Evolutionary conservation across 2,329 filamentous ascomycete genomes (phyloP), one percentile per base, ranked within the genome.

Genomic region (Trichoderma asperellum): DNA sequence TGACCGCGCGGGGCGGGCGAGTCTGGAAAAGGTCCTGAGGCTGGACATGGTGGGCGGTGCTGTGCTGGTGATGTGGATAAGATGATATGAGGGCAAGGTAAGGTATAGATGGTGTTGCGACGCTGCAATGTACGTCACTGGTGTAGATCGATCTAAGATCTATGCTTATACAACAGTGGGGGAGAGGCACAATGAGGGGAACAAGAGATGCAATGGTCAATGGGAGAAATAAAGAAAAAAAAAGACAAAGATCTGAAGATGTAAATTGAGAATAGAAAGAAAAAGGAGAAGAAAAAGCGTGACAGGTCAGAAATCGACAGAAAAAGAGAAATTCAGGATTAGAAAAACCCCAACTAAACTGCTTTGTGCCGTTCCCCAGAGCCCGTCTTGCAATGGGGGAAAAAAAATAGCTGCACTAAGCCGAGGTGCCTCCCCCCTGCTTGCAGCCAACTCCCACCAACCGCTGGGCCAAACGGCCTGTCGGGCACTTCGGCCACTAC

Each of bases 1-100:
- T 16, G 81, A 78, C 56, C 79, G 77, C n/a, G 73, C 76, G 8
- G 80, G 79, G 56, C 79, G 77, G 21, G 73, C 76, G 68, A 83
- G 72, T 76, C 80, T 76, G 65, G 78, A 75, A 56, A 81, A 75
- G 60, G 77, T 75, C 72, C 79, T 80, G 64, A 83, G 72, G 74
- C 76, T 82, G 67, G 82, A 77, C 82, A 84, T 84, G 49, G 8
- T 62, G 56, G 56, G 29, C 10, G 27, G 29, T 5, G 27, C 32
- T 43, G 29, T 5, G 27, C 32, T 43, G 27, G 35, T 57, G 55
- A 32, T 37, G 34, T 12, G 4, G 32, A 37, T 21, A 35, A 18
- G 32, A 27, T 35, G 37, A 34, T 14, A 18, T 27, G 27, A 18
- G 11, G 24, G 24, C 8, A n/a, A 18, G 27, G 7, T 29, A 21